These are phyloP conservation scores for Periconia macrospinosa DNA, from an alignment of 2,329 filamentous ascomycete species.

Conservation along the genomic window DNA sequence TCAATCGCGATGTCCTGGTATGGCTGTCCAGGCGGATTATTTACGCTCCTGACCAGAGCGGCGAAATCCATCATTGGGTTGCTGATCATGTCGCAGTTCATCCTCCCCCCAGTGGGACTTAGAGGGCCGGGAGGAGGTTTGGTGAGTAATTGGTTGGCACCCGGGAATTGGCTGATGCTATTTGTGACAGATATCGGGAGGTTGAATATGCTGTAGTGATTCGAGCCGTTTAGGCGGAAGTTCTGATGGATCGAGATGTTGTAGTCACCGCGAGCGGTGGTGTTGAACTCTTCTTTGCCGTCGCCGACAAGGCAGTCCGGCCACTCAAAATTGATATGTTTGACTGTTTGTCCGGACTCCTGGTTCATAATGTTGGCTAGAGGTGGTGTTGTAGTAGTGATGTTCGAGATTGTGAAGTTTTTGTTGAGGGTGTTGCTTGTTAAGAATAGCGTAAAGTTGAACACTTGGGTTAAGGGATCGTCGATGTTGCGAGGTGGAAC, in stretches of 20 bases:
- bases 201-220: slow-evolving; percentile 72
- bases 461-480: slow-evolving; percentile 60
- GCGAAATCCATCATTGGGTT: slow-evolving; percentile 31
- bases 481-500: slow-evolving; percentile 56
- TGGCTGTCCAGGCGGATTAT: slow-evolving; percentile 36
- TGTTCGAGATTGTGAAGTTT: slow-evolving; percentile 71
- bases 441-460: slow-evolving; percentile 68
- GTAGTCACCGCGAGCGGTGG: slow-evolving; percentile 62
- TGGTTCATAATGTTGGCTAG: slow-evolving; percentile 65
- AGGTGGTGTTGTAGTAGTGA: slow-evolving; percentile 55
- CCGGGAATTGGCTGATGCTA: slow-evolving; percentile 51
- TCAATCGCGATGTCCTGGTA: slow-evolving; percentile 30
- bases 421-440: slow-evolving; percentile 64
- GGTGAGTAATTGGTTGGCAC: slow-evolving; percentile 32
- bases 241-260: slow-evolving; percentile 74
- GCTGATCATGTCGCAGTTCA: slow-evolving; percentile 30
- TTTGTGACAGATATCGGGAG: slow-evolving; percentile 71
- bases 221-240: slow-evolving; percentile 65
- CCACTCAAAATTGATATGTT: slow-evolving; percentile 74
- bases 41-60: slow-evolving; percentile 31
- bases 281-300: slow-evolving; percentile 46
- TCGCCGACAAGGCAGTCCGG: slow-evolving; percentile 68
- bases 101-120: slow-evolving; percentile 36
- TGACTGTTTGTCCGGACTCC: slow-evolving; percentile 69
- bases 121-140: slow-evolving; percentile 38